These are phyloP conservation scores for Salvia splendens DNA, from an alignment of 257 asterid species.

Conservation along the genomic window DNA sequence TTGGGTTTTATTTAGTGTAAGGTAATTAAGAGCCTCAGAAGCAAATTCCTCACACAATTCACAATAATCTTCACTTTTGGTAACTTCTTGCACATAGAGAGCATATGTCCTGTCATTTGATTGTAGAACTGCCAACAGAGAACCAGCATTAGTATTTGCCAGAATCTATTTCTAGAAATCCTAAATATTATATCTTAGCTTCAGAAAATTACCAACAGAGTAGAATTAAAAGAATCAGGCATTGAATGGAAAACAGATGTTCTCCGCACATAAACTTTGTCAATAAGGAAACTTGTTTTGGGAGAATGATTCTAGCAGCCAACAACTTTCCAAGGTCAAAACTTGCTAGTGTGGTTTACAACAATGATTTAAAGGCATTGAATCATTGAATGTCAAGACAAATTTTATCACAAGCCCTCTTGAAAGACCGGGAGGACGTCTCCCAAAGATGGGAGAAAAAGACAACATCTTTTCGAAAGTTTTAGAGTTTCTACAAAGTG, in stretches of 20 bases:
- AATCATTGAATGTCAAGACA: neutral
- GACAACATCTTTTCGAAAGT: constrained; percentile 3
- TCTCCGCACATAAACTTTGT: neutral
- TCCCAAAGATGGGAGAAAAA: neutral
- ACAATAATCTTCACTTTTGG: constrained; percentile 53
- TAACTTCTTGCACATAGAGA: constrained; percentile 41
- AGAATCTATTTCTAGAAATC: constrained; percentile 6
- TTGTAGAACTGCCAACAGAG: constrained; percentile 46
- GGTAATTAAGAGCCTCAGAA: constrained; percentile 64
- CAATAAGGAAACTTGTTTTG: neutral
- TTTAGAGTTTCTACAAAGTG: constrained; percentile 2
- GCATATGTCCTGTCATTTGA: constrained; percentile 41
- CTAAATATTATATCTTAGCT: neutral
- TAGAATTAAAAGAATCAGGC: neutral
- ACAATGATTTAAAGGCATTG: constrained; percentile 14
- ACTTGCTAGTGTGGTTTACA: constrained; percentile 1
- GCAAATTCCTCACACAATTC: constrained; percentile 68
- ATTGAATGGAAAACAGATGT: neutral
- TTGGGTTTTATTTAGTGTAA: constrained; percentile 67
- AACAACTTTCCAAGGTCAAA: neutral
- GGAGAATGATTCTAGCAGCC: constrained; percentile 23
- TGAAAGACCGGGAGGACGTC: constrained; percentile 5
- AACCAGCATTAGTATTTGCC: constrained; percentile 26
- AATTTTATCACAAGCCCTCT: neutral
- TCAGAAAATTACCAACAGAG: constrained; percentile 18